Percentiles rank a stretch among this genome's conserved stretches.
Conservation (phyloP, 2,329 filamentous ascomycete species). For the Phoma herbarum region DNA sequence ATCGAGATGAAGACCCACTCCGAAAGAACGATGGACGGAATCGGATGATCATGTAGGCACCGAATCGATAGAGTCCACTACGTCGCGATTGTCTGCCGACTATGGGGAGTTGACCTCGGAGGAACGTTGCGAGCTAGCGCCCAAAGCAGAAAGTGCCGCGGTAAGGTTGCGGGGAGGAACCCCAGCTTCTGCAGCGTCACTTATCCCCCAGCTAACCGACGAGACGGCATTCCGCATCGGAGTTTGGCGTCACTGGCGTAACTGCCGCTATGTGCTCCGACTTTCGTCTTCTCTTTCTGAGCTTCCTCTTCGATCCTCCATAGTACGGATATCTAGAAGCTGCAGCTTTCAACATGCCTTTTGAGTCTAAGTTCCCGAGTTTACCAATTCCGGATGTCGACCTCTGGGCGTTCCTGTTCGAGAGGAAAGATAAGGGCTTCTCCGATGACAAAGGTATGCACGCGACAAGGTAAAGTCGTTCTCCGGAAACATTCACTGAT, state of each 20-base stretch:
- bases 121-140: conserved; percentile 23
- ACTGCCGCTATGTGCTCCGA: conserved; percentile 18
- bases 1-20: background rate
- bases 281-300: conserved; percentile 13
- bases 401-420: conserved; percentile 81
- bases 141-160: conserved; percentile 34
- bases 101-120: conserved; percentile 31
- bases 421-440: conserved; percentile 70
- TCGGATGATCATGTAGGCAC: background rate
- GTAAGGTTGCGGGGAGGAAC: conserved; percentile 28
- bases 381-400: conserved; percentile 78
- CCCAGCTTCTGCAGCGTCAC: conserved; percentile 27
- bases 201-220: conserved; percentile 25
- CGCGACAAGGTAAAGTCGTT: background rate
- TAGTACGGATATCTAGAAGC: background rate
- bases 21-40: background rate
- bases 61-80: background rate
- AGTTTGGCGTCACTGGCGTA: conserved; percentile 22
- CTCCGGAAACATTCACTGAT: conserved; percentile 14
- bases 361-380: conserved; percentile 70
- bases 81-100: background rate
- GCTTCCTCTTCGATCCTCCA: conserved; percentile 15
- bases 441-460: conserved; percentile 74
- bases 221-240: conserved; percentile 25
- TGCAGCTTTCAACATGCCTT: conserved; percentile 66